Evolutionary conservation across 768 basidiomycete genomes (phyloP).

Genomic region (Mycena pura): DNA sequence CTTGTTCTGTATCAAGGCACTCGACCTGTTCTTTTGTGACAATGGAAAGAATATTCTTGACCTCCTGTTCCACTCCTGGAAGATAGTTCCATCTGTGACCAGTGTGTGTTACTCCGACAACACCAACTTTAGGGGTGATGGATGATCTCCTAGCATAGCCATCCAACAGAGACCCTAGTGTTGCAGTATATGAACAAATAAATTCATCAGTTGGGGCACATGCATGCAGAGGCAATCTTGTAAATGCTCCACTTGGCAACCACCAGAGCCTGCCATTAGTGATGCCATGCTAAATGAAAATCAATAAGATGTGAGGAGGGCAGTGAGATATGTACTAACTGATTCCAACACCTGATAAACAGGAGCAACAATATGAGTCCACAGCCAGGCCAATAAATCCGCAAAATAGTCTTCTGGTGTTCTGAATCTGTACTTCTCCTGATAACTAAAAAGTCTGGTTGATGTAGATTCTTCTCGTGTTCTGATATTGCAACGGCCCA

Average conservation of each 20-base stretch:
- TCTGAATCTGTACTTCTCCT: background rate
- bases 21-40: background rate
- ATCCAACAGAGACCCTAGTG: conserved; percentile 12
- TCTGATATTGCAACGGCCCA: background rate
- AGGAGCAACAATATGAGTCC: conserved; percentile 7
- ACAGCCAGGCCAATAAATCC: conserved; percentile 16
- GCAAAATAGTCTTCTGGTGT: background rate
- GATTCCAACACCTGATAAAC: conserved; percentile 10
- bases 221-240: conserved; percentile 24
- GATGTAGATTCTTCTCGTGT: background rate
- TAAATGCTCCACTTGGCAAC: conserved; percentile 22
- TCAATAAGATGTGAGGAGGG: background rate
- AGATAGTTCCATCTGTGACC: background rate
- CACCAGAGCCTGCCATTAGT: conserved; percentile 24
- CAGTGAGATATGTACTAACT: conserved; percentile 8
- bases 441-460: background rate
- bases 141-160: background rate
- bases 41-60: no score
- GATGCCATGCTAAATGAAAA: conserved; percentile 14
- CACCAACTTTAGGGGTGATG: background rate
- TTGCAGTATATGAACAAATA: conserved; percentile 21
- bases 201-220: conserved; percentile 2
- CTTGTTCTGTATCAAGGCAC: background rate
- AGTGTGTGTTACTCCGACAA: background rate
- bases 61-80: background rate